Base-by-base conservation (phyloP, 2,329 filamentous ascomycete genomes). In the Pseudogymnoascus sp. region DNA sequence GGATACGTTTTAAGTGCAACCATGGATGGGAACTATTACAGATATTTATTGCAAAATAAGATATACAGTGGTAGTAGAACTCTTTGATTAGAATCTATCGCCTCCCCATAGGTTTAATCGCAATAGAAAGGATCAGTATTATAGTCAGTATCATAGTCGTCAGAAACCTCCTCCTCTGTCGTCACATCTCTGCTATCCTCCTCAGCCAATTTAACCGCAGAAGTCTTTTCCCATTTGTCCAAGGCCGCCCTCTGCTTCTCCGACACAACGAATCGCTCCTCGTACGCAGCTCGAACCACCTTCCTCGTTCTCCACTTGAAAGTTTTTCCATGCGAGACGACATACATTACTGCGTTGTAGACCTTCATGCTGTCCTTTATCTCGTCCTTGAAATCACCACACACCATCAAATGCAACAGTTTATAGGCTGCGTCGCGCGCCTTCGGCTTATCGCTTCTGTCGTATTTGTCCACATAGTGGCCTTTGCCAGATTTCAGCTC, bases 371-470 rank as follows among this genome's bases (percentile, higher is more conserved):
- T 64, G 54, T 70, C 67, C 50, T 65, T 67, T 20, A 20, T 37
- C 58, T 67, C 65, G 36, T 70, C 61, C 28, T 62, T 57, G 43
- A 65, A 67, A 9, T 69, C 36, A 7, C 50, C 64, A 3, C 20
- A 22, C 36, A 69, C 18, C 41, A 70, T 69, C 16, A 65, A 61
- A 63, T 69, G 67, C 20, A 69, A 36, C 8, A 71, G 59, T 35
- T 63, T 62, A 58, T 68, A 68, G 50, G 68, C 68, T 58, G 67
- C 57, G 43, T 71, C 67, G 61, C 67, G 67, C 39, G 69, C 67
- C 62, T 39, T 59, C 58, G 18, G 14, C 58, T 60, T 63, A 38
- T 63, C 28, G 28, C 12, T 5, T 43, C 57, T 22, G 65, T 57
- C 37, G 14, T 67, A 57, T 22, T 65, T 66, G 25, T 6, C 58